phyloP scores from a whole-genome alignment of 176 grass and related monocot genomes.

The Bonia amplexicaulis region DNA sequence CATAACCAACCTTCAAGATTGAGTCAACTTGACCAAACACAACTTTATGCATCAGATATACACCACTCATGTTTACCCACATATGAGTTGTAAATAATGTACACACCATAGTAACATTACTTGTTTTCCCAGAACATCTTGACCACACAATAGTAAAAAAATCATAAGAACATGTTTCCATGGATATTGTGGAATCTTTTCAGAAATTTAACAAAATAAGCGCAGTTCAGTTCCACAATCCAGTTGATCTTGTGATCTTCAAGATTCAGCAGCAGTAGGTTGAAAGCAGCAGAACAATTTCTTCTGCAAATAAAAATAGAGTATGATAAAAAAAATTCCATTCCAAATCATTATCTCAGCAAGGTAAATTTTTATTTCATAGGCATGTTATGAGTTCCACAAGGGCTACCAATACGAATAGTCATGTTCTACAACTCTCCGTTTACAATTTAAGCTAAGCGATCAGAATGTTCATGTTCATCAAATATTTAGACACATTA shows the following conservation, averaged over 20 bases:
- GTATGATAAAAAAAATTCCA: background rate
- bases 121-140: background rate
- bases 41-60: background rate
- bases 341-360: background rate
- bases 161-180: background rate
- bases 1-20: background rate
- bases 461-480: background rate
- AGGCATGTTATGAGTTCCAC: background rate
- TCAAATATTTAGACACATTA: background rate
- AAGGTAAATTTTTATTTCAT: background rate
- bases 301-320: slow-evolving; percentile 12
- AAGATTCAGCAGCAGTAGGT: slow-evolving; percentile 19
- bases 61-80: background rate
- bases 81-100: background rate
- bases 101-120: background rate
- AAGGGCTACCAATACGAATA: background rate
- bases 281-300: slow-evolving; percentile 32
- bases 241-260: background rate
- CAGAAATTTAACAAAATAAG: background rate
- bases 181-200: background rate
- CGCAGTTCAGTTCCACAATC: background rate
- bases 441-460: background rate
- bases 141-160: background rate
- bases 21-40: background rate
- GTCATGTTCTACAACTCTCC: background rate